Evolutionary conservation across 1,139 yeast species (phyloP).

Genomic region (Zygoascus meyerae): DNA sequence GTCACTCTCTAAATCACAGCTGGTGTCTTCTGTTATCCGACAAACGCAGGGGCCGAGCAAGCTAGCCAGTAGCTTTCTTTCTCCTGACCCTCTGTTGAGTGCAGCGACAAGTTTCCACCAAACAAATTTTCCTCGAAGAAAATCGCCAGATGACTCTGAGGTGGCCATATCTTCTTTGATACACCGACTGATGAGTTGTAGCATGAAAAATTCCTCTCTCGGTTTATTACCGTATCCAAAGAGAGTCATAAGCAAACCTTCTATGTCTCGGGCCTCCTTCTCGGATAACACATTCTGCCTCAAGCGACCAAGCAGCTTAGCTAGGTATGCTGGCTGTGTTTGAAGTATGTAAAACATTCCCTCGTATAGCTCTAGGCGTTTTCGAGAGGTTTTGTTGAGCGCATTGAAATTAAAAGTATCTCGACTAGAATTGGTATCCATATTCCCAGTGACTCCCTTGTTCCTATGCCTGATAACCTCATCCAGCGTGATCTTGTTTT

Average conservation of each 20-base stretch:
- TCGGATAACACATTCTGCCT: constrained; percentile 28
- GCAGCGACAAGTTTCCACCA: constrained; percentile 50
- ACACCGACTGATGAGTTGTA: constrained; percentile 53
- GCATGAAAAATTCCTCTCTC: constrained; percentile 70
- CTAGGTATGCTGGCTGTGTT: constrained; percentile 73
- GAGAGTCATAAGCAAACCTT: constrained; percentile 44
- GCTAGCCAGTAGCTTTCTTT: constrained; percentile 49
- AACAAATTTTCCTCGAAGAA: constrained; percentile 31
- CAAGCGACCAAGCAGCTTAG: constrained; percentile 44
- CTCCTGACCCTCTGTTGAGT: constrained; percentile 55
- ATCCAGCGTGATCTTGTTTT: constrained; percentile 73
- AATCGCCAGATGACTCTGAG: constrained; percentile 24
- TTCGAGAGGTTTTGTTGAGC: constrained; percentile 38
- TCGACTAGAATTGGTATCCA: constrained; percentile 21
- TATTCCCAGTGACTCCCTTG: constrained; percentile 26
- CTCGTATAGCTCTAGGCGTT: constrained; percentile 57
- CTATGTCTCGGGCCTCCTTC: constrained; percentile 39
- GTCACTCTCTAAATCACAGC: constrained; percentile 69
- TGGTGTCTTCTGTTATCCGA: constrained; percentile 50
- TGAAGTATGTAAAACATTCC: constrained; percentile 77
- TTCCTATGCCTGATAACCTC: constrained; percentile 59
- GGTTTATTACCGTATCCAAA: constrained; percentile 40
- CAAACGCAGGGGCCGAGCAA: constrained; percentile 50
- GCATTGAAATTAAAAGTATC: constrained; percentile 38
- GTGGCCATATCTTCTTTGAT: constrained; percentile 43